These are phyloP conservation scores for Arthrobotrys sinensis DNA, from an alignment of 2,329 filamentous ascomycete genomes.

Conservation along the genomic window DNA sequence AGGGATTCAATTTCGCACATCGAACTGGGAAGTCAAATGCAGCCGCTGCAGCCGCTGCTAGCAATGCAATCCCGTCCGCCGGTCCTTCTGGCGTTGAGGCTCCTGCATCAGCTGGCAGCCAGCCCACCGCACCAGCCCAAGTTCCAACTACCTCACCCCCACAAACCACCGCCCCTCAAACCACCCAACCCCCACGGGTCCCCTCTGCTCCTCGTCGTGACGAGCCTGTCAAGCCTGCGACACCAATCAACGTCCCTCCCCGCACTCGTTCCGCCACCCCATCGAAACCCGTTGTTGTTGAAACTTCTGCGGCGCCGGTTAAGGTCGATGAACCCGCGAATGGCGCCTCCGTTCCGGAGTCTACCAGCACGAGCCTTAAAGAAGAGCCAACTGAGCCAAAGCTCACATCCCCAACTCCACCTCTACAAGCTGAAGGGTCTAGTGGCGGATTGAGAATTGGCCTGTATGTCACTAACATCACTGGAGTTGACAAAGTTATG, in stretches of 20 bases:
- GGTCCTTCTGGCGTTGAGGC: conserved; percentile 61
- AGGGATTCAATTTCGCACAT: conserved; percentile 99
- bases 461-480: conserved; percentile 90
- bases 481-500: conserved; percentile 84
- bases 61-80: conserved; percentile 41
- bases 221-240: conserved; percentile 64
- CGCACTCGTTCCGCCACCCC: conserved; percentile 64
- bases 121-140: conserved; percentile 17
- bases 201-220: conserved; percentile 61
- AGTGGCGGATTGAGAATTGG: conserved; percentile 80
- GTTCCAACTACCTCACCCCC: neutral
- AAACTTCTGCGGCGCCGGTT: conserved; percentile 75
- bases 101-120: conserved; percentile 39
- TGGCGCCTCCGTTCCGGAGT: conserved; percentile 71
- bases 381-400: conserved; percentile 28
- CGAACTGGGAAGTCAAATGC: conserved; percentile 80
- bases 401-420: conserved; percentile 71
- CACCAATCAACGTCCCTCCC: conserved; percentile 64
- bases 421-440: conserved; percentile 74
- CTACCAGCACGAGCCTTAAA: conserved; percentile 7
- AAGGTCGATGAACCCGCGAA: conserved; percentile 69
- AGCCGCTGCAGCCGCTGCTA: conserved; percentile 60
- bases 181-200: conserved; percentile 64
- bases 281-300: conserved; percentile 67
- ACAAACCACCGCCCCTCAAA: conserved; percentile 62